Conservation (phyloP, 176 grass and related monocot genomes). For the Juncus effusus region DNA sequence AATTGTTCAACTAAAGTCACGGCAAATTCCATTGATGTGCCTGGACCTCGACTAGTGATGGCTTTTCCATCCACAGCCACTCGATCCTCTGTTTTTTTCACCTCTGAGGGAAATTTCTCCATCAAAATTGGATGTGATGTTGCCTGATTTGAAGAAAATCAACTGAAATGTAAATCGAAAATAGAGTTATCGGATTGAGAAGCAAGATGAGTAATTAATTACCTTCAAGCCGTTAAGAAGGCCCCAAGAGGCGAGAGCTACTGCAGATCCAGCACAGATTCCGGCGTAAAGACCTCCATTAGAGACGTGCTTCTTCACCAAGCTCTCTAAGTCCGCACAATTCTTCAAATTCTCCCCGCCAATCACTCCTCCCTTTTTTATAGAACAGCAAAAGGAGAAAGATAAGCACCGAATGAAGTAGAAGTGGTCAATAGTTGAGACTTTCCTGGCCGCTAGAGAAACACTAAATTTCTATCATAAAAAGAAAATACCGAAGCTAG, state of each 20-base stretch:
- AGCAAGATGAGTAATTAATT: not conserved
- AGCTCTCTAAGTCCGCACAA: slow-evolving; percentile 52
- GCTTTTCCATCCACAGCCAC: slow-evolving; percentile 58
- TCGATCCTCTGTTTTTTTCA: slow-evolving; percentile 49
- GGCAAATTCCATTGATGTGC: slow-evolving; percentile 54
- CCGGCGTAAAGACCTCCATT: slow-evolving; percentile 60
- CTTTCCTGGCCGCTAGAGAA: too few relatives aligned
- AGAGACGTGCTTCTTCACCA: slow-evolving; percentile 79
- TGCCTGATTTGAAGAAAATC: slow-evolving; percentile 39
- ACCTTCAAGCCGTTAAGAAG: slow-evolving; percentile 88
- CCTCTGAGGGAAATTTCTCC: slow-evolving; percentile 57
- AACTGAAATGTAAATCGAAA: not conserved
- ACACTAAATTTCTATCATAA: too few relatives aligned
- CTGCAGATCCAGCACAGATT: slow-evolving; percentile 63
- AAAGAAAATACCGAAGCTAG: too few relatives aligned
- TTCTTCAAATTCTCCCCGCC: slow-evolving; percentile 62
- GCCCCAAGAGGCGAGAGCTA: slow-evolving; percentile 71
- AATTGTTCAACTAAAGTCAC: slow-evolving; percentile 60
- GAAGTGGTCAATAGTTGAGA: too few relatives aligned
- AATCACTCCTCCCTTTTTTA: slow-evolving; percentile 59
- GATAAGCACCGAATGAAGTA: not conserved
- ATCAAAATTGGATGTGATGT: slow-evolving; percentile 57
- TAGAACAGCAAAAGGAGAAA: not conserved
- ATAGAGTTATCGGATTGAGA: not conserved
- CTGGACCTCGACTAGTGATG: slow-evolving; percentile 57